A percentile compares a stretch with the other conserved stretches of the same genome.
Conservation (phyloP, 805 yeast genomes). For the Kodamaea nitidulidarum region DNA sequence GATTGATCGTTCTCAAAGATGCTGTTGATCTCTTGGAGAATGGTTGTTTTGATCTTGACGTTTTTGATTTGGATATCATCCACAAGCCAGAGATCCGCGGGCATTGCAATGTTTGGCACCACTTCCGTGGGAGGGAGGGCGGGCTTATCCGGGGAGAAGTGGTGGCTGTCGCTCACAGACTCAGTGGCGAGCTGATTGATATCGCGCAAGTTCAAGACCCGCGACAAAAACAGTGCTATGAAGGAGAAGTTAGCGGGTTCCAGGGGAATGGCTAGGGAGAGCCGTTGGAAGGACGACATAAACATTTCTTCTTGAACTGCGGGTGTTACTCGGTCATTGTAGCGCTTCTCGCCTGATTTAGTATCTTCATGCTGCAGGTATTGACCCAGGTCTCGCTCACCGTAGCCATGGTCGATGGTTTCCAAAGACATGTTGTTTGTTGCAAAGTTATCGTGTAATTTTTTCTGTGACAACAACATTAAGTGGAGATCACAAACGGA, state of each 20-base stretch:
- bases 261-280: slow-evolving; percentile 24
- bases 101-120: slow-evolving; percentile 31
- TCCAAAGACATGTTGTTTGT: slow-evolving; percentile 1
- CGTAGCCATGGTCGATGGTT: slow-evolving; percentile 1
- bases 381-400: not conserved
- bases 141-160: not conserved
- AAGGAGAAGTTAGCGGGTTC: slow-evolving; percentile 26
- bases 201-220: slow-evolving; percentile 19
- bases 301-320: slow-evolving; percentile 2
- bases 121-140: slow-evolving; percentile 18
- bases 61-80: slow-evolving; percentile 29
- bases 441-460: not conserved
- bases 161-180: not conserved
- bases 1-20: slow-evolving; percentile 23
- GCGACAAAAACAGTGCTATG: slow-evolving; percentile 23
- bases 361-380: not conserved
- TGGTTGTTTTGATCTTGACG: slow-evolving; percentile 27
- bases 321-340: slow-evolving; percentile 1
- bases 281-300: slow-evolving; percentile 14
- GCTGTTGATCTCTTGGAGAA: slow-evolving; percentile 30
- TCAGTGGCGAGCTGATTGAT: not conserved
- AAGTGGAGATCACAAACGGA: too few species aligned
- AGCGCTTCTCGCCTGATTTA: not conserved
- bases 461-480: too few species aligned
- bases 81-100: slow-evolving; percentile 35